phyloP scores from a whole-genome alignment of 225 moss, liverwort and hornwort genomes.

The Sphagnum tenellum region DNA sequence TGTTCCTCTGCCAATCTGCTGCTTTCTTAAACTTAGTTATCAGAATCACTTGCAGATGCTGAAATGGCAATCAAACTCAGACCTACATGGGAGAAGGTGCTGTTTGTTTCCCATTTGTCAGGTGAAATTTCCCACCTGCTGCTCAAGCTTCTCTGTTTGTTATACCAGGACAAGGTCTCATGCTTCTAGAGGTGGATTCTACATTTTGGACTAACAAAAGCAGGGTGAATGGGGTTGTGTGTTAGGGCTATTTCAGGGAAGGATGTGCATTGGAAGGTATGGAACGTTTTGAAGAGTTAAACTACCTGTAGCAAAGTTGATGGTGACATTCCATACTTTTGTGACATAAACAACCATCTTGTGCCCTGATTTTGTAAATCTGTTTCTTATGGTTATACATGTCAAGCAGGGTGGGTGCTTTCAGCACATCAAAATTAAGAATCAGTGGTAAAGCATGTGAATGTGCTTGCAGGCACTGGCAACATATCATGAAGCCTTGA shows the following conservation, averaged over 20 bases:
- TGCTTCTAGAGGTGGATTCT: too few relatives aligned
- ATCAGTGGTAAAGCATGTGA: neutral
- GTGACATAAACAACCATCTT: too few relatives aligned
- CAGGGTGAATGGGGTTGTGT: conserved; percentile 31
- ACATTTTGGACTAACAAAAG: conserved; percentile 26
- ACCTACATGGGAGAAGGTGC: conserved; percentile 96
- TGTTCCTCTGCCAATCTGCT: conserved; percentile 54
- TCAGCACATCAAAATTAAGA: too few relatives aligned
- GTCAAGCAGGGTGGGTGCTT: too few relatives aligned
- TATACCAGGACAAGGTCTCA: too few relatives aligned
- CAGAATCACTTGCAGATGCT: conserved; percentile 90
- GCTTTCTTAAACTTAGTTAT: conserved; percentile 86
- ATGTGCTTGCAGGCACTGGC: conserved; percentile 57
- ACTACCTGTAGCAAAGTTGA: too few relatives aligned
- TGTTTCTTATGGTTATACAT: too few relatives aligned
- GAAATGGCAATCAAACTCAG: conserved; percentile 93
- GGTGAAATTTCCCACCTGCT: too few relatives aligned
- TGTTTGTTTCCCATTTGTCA: neutral
- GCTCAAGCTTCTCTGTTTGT: too few relatives aligned
- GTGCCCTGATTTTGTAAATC: too few relatives aligned
- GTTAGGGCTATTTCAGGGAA: conserved; percentile 99
- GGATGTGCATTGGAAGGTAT: conserved; percentile 90
- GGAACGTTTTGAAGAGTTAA: conserved; percentile 91
- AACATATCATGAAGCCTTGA: conserved; percentile 61
- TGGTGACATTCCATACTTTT: too few relatives aligned